Conservation (phyloP, 2,329 filamentous ascomycete species). For the Esteya vermicola region DNA sequence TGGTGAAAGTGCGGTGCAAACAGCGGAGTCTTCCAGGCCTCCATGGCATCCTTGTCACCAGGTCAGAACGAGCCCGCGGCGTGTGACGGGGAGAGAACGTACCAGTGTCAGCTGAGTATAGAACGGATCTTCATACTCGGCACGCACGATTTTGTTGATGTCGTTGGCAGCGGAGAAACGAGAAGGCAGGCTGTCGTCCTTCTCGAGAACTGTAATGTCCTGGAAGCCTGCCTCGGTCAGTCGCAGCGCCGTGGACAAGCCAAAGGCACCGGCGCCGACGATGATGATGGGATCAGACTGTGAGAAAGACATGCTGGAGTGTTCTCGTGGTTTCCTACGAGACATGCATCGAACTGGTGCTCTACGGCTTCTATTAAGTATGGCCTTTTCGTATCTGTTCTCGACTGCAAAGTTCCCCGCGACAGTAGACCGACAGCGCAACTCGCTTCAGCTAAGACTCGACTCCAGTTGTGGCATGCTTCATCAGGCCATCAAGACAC, state of each 20-base stretch:
- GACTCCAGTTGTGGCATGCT: too few species aligned
- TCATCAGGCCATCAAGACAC: too few species aligned
- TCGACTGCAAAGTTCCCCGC: too few species aligned
- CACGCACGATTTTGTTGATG: conserved; percentile 43
- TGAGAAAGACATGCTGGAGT: too few species aligned
- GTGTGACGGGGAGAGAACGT: conserved; percentile 19
- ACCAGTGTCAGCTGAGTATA: conserved; percentile 37
- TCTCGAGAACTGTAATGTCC: conserved; percentile 21
- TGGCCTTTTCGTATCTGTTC: too few species aligned
- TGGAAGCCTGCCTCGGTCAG: neutral
- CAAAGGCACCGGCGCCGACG: neutral
- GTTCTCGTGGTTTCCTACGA: too few species aligned
- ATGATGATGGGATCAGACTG: neutral
- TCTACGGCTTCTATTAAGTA: too few species aligned
- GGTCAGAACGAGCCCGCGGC: too few species aligned
- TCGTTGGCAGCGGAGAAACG: conserved; percentile 1
- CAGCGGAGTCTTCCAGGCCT: conserved; percentile 36
- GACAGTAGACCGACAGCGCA: too few species aligned
- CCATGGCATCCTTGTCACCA: conserved; percentile 29
- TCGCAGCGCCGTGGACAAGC: neutral
- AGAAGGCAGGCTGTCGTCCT: conserved; percentile 5
- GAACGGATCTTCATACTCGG: conserved; percentile 42
- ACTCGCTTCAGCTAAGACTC: too few species aligned
- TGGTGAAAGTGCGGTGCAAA: conserved; percentile 36
- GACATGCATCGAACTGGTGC: too few species aligned